A percentile compares a stretch with the other conserved stretches of the same genome.
phyloP scores from a whole-genome alignment of 371 early-diverging fungal species.

The Phascolomyces articulosus region DNA sequence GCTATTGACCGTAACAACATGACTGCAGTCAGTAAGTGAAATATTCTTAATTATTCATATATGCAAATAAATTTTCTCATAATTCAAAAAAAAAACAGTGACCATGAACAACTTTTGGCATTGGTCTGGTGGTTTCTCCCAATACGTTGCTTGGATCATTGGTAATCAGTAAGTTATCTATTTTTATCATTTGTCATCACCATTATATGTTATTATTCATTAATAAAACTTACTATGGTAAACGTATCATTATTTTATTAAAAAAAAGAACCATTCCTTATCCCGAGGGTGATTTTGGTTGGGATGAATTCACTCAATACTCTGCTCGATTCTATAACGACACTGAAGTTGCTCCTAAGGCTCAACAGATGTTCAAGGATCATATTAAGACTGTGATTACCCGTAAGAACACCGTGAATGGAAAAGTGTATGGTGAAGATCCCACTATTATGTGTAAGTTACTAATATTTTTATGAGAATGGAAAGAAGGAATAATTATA shows the following conservation, averaged over 20 bases:
- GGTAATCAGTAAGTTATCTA: slow-evolving; percentile 16
- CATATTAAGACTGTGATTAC: slow-evolving; percentile 38
- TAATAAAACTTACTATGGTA: no score
- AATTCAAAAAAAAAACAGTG: slow-evolving; percentile 22
- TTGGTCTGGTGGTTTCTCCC: slow-evolving; percentile 66
- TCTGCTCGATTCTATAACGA: slow-evolving; percentile 48
- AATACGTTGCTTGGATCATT: slow-evolving; percentile 60
- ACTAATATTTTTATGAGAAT: no score
- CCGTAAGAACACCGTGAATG: slow-evolving; percentile 38
- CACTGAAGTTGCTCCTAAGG: slow-evolving; percentile 12
- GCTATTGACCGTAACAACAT: slow-evolving; percentile 50
- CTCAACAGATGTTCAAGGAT: slow-evolving; percentile 34
- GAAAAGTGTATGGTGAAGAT: slow-evolving; percentile 41
- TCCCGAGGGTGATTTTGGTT: slow-evolving; percentile 30
- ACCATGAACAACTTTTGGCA: slow-evolving; percentile 65
- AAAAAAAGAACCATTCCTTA: slow-evolving; percentile 49
- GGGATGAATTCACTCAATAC: slow-evolving; percentile 27
- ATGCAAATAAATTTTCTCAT: background rate
- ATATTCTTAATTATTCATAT: background rate
- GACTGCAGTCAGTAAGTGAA: slow-evolving; percentile 51
- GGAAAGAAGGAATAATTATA: no score
- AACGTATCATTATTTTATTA: background rate
- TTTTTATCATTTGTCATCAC: no score
- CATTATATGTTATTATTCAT: no score
- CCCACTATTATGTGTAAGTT: slow-evolving; percentile 41